Base-by-base conservation (phyloP, 306 rosid genomes). In the Pterocarpus macrocarpus region DNA sequence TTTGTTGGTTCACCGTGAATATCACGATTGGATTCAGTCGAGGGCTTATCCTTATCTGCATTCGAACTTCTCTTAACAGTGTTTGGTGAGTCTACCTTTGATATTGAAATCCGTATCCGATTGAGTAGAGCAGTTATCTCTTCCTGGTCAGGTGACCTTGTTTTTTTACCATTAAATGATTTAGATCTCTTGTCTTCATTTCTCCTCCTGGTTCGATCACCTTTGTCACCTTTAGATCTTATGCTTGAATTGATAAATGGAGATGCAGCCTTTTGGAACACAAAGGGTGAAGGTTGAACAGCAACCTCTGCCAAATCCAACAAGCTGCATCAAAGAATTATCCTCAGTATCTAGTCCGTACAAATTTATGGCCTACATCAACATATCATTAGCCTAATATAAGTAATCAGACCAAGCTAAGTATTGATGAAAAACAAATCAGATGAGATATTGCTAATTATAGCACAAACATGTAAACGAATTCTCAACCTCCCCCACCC, bases 271-370 rank as follows among this genome's bases (percentile, higher is more conserved):
- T 73, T 83, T 36, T 43, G 83, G 1, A 82, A 45, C 69, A 68
- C 66, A 16, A 68, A 75, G n/a, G 59, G 49, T 64, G 85, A 71
- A 43, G 64, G 30, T 72, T 80, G 78, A 85, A 83, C 96, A 76
- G 88, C 88, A 86, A 86, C 78, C 83, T 89, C 91, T 81, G 93
- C 86, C 90, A 91, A 83, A 89, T 86, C 85, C 69, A 87, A 89
- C 70, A 89, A 86, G 91, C 92, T 88, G 93, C 93, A 91, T 86
- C 92, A 88, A 86, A 77, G 80, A 76, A 83, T 81, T 79, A 69
- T 56, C 87, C 82, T 90, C 88, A 81, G 89, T 81, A 70, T 73
- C 50, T 57, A 71, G 34, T 66, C 77, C 53, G 43, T 68, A 81
- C 88, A 57, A 75, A 65, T 36, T 56, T 28, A 11, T 14, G 66